Percentiles rank a stretch among this genome's conserved stretches.
These are phyloP conservation scores for Syzygium aqueum DNA, from an alignment of 345 rosid species.

Conservation along the genomic window DNA sequence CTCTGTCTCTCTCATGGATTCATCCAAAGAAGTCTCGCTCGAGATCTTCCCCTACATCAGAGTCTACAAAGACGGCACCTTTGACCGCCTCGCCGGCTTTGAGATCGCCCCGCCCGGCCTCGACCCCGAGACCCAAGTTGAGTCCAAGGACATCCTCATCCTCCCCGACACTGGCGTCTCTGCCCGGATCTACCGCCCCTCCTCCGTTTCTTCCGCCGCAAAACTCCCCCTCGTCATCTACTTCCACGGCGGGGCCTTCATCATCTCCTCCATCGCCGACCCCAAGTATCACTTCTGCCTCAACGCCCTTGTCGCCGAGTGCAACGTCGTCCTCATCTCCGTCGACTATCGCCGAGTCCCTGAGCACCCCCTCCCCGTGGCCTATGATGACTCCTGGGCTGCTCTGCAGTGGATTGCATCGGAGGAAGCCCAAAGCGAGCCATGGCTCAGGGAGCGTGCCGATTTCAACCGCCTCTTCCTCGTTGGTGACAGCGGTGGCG, in stretches of 20 bases:
- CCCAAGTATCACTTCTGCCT: neutral
- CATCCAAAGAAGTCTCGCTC: constrained; percentile 21
- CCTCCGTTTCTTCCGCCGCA: neutral
- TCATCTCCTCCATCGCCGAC: neutral
- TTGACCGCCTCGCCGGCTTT: constrained; percentile 55
- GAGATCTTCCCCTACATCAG: constrained; percentile 54
- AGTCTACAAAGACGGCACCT: constrained; percentile 44
- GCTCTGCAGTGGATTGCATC: constrained; percentile 44
- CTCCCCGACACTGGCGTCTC: constrained; percentile 35
- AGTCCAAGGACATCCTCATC: constrained; percentile 58
- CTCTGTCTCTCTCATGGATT: constrained; percentile 18
- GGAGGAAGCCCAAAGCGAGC: neutral
- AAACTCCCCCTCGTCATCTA: constrained; percentile 66
- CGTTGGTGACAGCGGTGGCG: constrained; percentile 71
- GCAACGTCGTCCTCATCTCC: constrained; percentile 47
- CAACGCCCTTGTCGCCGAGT: constrained; percentile 11
- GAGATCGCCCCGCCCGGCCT: constrained; percentile 46
- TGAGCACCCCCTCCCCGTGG: constrained; percentile 57
- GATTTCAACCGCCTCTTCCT: constrained; percentile 35
- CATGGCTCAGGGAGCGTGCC: constrained; percentile 45
- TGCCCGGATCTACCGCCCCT: constrained; percentile 57
- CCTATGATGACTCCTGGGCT: constrained; percentile 67
- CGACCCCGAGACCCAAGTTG: constrained; percentile 39
- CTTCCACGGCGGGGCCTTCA: constrained; percentile 9
- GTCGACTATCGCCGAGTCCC: constrained; percentile 68